Conservation (phyloP, 306 rosid genomes). For the Corylus americana region DNA sequence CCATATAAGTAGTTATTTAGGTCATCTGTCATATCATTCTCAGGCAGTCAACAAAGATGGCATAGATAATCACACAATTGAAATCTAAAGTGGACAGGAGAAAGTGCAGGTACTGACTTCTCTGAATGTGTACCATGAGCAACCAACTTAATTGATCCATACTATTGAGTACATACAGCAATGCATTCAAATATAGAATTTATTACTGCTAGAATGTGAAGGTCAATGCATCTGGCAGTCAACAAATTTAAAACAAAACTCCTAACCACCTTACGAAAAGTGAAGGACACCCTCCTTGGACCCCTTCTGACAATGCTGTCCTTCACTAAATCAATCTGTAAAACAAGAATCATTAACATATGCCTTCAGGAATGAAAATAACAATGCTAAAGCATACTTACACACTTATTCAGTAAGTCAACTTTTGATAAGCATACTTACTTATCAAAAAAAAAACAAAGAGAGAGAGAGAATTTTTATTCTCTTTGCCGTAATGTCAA, state of each 20-base stretch:
- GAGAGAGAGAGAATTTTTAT: background rate
- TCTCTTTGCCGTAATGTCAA: background rate
- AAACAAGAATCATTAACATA: constrained; percentile 13
- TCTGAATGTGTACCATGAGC: background rate
- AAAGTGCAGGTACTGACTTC: background rate
- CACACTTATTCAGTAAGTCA: background rate
- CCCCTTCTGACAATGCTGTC: constrained; percentile 60
- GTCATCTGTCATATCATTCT: no score
- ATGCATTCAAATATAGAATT: background rate
- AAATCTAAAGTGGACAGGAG: background rate
- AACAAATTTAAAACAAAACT: constrained; percentile 8
- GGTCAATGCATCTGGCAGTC: constrained; percentile 6
- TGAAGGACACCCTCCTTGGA: constrained; percentile 86
- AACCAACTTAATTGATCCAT: background rate
- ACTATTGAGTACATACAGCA: background rate
- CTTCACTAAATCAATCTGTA: constrained; percentile 73
- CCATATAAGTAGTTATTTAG: no score
- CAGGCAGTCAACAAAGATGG: background rate
- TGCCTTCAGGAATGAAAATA: constrained; percentile 17
- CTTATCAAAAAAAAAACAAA: background rate
- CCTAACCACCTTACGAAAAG: constrained; percentile 68
- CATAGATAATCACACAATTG: background rate
- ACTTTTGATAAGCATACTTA: no score
- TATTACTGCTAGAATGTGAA: background rate
- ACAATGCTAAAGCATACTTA: constrained; percentile 4